Evolutionary conservation across 257 asterid species (phyloP).

Genomic region (Forsythia viridissima): DNA sequence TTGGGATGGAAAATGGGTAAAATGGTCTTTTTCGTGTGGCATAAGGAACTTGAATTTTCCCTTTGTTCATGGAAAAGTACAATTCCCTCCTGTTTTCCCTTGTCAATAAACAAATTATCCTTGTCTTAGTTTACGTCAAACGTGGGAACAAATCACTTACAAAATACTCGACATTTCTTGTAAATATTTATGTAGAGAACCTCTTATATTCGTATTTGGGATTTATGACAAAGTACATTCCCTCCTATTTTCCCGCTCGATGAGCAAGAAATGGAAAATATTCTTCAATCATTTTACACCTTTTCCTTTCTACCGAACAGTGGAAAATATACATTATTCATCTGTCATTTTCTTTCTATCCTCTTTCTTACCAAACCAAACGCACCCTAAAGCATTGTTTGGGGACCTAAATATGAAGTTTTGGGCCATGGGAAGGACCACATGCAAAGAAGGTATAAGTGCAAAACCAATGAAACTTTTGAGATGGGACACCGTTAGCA

Average conservation of each 20-base stretch:
- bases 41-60: background rate
- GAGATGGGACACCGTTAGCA: conserved; percentile 26
- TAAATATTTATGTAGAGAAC: background rate
- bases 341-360: background rate
- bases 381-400: background rate
- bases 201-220: background rate
- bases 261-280: background rate
- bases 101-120: background rate
- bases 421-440: background rate
- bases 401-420: background rate
- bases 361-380: background rate
- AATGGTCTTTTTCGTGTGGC: background rate
- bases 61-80: background rate
- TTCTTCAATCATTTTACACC: background rate
- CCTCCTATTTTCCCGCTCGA: background rate
- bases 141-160: background rate
- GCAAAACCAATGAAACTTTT: background rate
- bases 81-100: background rate
- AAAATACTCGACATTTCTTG: background rate
- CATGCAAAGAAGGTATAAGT: background rate
- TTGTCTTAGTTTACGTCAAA: background rate
- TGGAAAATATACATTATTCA: background rate
- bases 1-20: conserved; percentile 18
- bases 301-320: background rate
- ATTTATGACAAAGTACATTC: background rate